These are phyloP conservation scores for Cytospora piceae DNA, from an alignment of 2,329 filamentous ascomycete species.

Conservation along the genomic window DNA sequence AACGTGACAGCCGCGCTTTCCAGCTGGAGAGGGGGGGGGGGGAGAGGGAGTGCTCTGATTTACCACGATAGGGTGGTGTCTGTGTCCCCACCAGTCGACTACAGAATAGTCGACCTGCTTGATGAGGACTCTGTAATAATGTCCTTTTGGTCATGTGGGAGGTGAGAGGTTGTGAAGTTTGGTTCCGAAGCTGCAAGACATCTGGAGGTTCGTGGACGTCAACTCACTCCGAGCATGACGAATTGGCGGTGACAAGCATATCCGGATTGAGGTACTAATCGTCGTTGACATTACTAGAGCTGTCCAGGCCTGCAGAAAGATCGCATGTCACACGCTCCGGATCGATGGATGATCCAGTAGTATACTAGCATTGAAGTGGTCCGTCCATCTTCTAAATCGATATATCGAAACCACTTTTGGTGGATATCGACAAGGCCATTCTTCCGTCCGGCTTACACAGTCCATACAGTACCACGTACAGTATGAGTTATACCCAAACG, in stretches of 20 bases:
- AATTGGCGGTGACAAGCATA: neutral
- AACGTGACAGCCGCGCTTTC: slow-evolving; percentile 14
- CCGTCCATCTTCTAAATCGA: neutral
- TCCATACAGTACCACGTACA: neutral
- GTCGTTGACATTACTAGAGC: neutral
- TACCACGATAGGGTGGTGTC: neutral
- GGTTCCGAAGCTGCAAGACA: neutral
- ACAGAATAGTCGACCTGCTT: slow-evolving; percentile 7
- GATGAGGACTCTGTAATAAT: neutral
- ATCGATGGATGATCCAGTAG: neutral
- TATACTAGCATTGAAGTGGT: neutral
- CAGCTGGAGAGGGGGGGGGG: slow-evolving; percentile 5
- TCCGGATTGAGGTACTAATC: neutral
- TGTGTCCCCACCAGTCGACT: slow-evolving; percentile 4
- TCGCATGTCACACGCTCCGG: neutral
- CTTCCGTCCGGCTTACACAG: slow-evolving; percentile 16
- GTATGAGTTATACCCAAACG: slow-evolving; percentile 6
- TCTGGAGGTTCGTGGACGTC: neutral
- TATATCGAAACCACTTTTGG: neutral
- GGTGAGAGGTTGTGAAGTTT: neutral
- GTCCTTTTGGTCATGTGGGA: neutral
- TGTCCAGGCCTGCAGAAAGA: neutral
- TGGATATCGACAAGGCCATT: slow-evolving; percentile 2
- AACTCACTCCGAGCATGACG: neutral
- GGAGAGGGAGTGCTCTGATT: neutral